Evolutionary conservation across 106 monocot genomes (phyloP).

Genomic region (Gastrodia elata): DNA sequence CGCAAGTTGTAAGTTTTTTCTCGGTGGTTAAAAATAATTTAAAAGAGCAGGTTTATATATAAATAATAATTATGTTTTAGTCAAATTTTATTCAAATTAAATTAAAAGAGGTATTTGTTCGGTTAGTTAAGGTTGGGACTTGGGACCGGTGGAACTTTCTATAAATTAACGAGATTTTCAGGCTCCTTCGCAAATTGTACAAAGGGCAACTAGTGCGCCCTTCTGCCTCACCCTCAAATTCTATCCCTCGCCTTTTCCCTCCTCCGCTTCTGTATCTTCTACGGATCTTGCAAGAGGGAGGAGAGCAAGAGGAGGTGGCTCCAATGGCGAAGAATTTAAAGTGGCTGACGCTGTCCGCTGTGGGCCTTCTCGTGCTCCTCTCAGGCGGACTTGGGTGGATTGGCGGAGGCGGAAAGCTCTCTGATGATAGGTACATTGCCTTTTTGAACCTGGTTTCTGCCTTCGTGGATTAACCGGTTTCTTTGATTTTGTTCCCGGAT

Average conservation of each 20-base stretch:
- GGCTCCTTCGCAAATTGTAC: neutral
- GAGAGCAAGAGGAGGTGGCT: neutral
- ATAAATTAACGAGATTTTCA: conserved; percentile 3
- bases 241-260: neutral
- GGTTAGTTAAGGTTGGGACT: conserved; percentile 1
- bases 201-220: neutral
- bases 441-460: neutral
- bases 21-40: too few relatives aligned
- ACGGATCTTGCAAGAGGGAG: neutral
- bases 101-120: too few relatives aligned
- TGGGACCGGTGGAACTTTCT: neutral
- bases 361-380: conserved; percentile 8
- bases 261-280: neutral
- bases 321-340: conserved; percentile 7
- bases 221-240: neutral
- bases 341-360: neutral
- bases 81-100: too few relatives aligned
- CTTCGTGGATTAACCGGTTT: neutral
- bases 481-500: neutral
- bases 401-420: neutral
- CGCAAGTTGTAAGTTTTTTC: too few relatives aligned
- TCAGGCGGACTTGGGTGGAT: neutral
- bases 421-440: neutral
- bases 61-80: too few relatives aligned
- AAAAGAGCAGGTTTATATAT: too few relatives aligned